These are phyloP conservation scores for Rhodotorula toruloides DNA, from an alignment of 768 basidiomycete genomes.

Conservation along the genomic window DNA sequence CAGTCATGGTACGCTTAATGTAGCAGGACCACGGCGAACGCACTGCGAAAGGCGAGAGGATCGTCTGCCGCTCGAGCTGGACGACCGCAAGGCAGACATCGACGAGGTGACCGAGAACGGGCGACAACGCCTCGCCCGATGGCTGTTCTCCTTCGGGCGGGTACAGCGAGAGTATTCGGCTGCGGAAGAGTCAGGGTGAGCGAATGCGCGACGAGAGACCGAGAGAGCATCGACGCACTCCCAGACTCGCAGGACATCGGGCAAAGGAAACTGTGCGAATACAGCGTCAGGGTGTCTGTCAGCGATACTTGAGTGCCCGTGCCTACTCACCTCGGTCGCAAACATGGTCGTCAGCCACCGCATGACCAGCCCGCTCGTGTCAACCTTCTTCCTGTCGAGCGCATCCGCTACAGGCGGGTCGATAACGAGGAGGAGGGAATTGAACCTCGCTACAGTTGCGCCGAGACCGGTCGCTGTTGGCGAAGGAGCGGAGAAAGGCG, in stretches of 20 bases:
- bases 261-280: slow-evolving; percentile 16
- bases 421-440: slow-evolving; percentile 19
- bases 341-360: slow-evolving; percentile 36
- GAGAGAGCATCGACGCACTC: slow-evolving; percentile 16
- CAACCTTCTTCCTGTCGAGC: slow-evolving; percentile 27
- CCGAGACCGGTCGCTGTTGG: slow-evolving; percentile 7
- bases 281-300: not conserved
- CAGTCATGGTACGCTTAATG: not conserved
- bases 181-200: not conserved
- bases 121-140: slow-evolving; percentile 21
- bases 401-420: slow-evolving; percentile 26
- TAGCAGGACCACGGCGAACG: not conserved
- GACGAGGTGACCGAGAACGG: slow-evolving; percentile 33
- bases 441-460: slow-evolving; percentile 24
- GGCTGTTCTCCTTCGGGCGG: not conserved
- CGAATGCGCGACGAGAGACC: not conserved
- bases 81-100: slow-evolving; percentile 33
- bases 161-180: slow-evolving; percentile 31
- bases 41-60: slow-evolving; percentile 26
- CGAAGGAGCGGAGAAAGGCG: not conserved
- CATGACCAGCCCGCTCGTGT: slow-evolving; percentile 15
- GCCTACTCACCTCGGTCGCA: slow-evolving; percentile 18
- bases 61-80: slow-evolving; percentile 11
- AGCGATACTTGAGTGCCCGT: not conserved
- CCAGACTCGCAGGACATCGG: slow-evolving; percentile 35